Base-by-base conservation (phyloP, 441 rosid genomes). In the Adansonia gregorii region DNA sequence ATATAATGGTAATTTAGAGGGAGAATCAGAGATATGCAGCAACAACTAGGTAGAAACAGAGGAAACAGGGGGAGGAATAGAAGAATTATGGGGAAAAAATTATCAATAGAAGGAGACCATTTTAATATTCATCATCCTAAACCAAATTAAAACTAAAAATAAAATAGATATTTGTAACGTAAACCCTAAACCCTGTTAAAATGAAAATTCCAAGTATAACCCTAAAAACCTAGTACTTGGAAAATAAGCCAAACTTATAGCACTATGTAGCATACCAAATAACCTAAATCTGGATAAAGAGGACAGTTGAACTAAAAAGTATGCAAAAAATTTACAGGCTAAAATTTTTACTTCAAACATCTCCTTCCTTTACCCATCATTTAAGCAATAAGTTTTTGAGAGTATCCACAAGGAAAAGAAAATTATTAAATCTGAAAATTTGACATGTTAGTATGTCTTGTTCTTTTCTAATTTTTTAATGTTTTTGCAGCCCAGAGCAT, bases 401-500 rank as follows among this genome's bases (percentile, higher is more conserved):
- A 46, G 14, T 67, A 45, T 45, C 1, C 55, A 45, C 48, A 12
- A 46, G 12, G n/a, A 19, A 45, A 20, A 46, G 35, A 20, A 46
- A 67, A 67, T 67, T 43, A 19, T 19, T 67, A 6, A 67, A 17
- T 45, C 10, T 68, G 39, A 22, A 55, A 72, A 3, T n/a, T 49
- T 73, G 8, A 58, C 45, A 1, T 20, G 31, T 59, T 5, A 43
- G 17, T 9, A 22, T 59, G n/a, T 17, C 41, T 52, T 59, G 11
- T 71, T 20, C 46, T 68, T 56, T 79, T 70, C 19, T 43, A 72
- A 17, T n/a, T 48, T 58, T 76, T 48, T 65, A 72, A 73, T 84
- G 60, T 63, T 69, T 82, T 73, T 85, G 81, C 93, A 97, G 99
- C 84, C 99, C 99, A 59, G 99, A 97, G 87, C 97, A 92, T 89